Conservation (phyloP, 352 stramenopile genomes). For the Phytophthora pseudosyringae region DNA sequence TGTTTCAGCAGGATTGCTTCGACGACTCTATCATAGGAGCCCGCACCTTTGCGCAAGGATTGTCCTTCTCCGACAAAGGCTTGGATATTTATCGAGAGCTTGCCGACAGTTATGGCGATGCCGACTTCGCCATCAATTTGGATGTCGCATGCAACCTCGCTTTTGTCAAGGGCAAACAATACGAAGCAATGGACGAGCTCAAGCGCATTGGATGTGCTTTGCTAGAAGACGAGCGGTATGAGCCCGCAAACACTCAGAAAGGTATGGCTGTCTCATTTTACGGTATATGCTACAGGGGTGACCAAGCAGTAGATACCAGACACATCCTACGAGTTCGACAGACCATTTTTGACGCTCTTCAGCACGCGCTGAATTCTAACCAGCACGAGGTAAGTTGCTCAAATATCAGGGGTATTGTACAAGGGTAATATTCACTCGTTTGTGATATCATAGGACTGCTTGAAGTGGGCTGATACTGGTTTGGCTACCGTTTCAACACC, state of each 20-base stretch:
- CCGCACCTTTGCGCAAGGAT: slow-evolving; percentile 52
- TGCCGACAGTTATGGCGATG: slow-evolving; percentile 64
- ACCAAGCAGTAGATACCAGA: slow-evolving; percentile 6
- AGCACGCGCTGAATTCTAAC: slow-evolving; percentile 44
- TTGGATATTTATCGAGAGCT: slow-evolving; percentile 69
- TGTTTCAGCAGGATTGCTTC: slow-evolving; percentile 67
- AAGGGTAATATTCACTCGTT: neutral
- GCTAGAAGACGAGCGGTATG: slow-evolving; percentile 38
- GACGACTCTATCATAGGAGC: slow-evolving; percentile 51
- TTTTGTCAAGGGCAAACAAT: slow-evolving; percentile 34
- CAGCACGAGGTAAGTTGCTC: slow-evolving; percentile 43
- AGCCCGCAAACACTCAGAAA: neutral
- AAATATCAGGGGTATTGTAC: neutral
- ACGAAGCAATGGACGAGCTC: slow-evolving; percentile 52
- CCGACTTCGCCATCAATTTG: slow-evolving; percentile 60
- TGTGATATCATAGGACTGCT: slow-evolving; percentile 43
- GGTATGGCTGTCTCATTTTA: neutral
- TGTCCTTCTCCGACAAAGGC: slow-evolving; percentile 55
- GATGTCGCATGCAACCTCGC: slow-evolving; percentile 71
- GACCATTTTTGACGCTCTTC: slow-evolving; percentile 56
- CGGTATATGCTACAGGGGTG: slow-evolving; percentile 14
- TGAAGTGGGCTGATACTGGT: slow-evolving; percentile 54
- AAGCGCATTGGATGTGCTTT: slow-evolving; percentile 40
- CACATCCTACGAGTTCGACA: slow-evolving; percentile 38
- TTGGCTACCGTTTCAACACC: slow-evolving; percentile 22